Base-by-base conservation (phyloP, 78 protist species). In the Planoprotostelium fungivorum region DNA sequence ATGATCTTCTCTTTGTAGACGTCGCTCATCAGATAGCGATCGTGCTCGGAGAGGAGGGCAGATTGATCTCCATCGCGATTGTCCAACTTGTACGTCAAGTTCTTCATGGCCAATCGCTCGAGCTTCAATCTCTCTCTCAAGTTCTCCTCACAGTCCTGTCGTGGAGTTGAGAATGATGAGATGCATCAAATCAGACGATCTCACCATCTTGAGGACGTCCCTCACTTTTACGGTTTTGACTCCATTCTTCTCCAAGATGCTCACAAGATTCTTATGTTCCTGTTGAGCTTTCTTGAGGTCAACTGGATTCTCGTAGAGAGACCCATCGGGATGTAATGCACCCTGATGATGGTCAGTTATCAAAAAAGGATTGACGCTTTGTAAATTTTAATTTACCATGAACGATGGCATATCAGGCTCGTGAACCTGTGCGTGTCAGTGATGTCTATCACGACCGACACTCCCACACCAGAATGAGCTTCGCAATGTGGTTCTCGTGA, bases 241-340 rank as follows among this genome's bases (percentile, higher is more conserved):
- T 16, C 94, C 94, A 88, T 92, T 92, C 34, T 89, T 86, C 38
- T 89, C 88, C 29, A 96, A 63, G 34, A 89, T 38, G 0, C 38
- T 34, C 73, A 89, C 89, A 83, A 95, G 96, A 39, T 39, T 39
- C 84, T 23, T 35, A 88, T 96, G 98, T 85, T 93, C 93, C 16
- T 93, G 36, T 51, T 63, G 36, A 63, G 98, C 94, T 36, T 92
- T 86, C 85, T 89, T 86, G 29, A 93, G 84, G 90, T 97, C 95
- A 38, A 96, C 95, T 38, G 97, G 97, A 35, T 93, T 95, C 87
- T 97, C 98, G 89, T 89, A 97, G 28, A 96, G 90, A 34, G 94
- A 90, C 0, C 97, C 97, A 35, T 88, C 88, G 88, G 98, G 97
- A 87, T 96, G 98, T 38, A 97, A 92, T 29, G 91, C 34, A 36